These are phyloP conservation scores for Trypanosoma congolense DNA, from an alignment of 208 protist genomes.

Conservation along the genomic window DNA sequence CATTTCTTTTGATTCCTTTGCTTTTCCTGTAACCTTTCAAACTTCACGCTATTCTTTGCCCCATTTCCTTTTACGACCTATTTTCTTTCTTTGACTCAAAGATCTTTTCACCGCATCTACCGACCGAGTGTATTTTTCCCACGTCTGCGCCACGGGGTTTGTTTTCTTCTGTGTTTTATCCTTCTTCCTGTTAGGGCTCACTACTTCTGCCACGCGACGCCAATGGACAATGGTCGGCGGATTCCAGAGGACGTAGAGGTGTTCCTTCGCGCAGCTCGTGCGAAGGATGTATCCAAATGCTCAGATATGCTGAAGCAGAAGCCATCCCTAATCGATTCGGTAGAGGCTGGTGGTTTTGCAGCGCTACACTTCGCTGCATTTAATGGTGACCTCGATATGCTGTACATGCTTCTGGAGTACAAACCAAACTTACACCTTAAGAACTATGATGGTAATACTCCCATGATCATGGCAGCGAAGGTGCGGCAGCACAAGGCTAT, in stretches of 20 bases:
- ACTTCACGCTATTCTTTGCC: too few relatives aligned
- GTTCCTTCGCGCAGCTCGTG: slow-evolving; percentile 71
- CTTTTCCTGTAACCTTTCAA: too few relatives aligned
- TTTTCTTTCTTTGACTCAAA: too few relatives aligned
- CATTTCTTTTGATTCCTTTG: too few relatives aligned
- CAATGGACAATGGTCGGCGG: slow-evolving; percentile 81
- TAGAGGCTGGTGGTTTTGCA: slow-evolving; percentile 77
- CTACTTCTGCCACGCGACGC: not conserved
- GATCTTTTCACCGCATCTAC: too few relatives aligned
- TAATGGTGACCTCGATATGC: slow-evolving; percentile 72
- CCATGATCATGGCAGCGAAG: slow-evolving; percentile 81
- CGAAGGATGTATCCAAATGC: slow-evolving; percentile 41
- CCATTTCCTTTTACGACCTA: too few relatives aligned
- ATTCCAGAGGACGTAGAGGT: slow-evolving; percentile 79
- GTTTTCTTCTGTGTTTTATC: too few relatives aligned
- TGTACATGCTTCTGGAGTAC: slow-evolving; percentile 56
- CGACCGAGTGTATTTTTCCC: too few relatives aligned
- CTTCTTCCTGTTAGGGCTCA: too few relatives aligned
- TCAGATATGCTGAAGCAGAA: slow-evolving; percentile 51
- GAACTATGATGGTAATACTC: slow-evolving; percentile 86
- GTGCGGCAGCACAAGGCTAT: slow-evolving; percentile 56
- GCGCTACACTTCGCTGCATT: slow-evolving; percentile 88
- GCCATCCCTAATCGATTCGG: slow-evolving; percentile 47
- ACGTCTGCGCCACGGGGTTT: too few relatives aligned
- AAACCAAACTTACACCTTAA: slow-evolving; percentile 50